Percentiles rank a stretch among this genome's conserved stretches.
Evolutionary conservation across 306 rosid genomes (phyloP).

Genomic region (Prinsepia uniflora): DNA sequence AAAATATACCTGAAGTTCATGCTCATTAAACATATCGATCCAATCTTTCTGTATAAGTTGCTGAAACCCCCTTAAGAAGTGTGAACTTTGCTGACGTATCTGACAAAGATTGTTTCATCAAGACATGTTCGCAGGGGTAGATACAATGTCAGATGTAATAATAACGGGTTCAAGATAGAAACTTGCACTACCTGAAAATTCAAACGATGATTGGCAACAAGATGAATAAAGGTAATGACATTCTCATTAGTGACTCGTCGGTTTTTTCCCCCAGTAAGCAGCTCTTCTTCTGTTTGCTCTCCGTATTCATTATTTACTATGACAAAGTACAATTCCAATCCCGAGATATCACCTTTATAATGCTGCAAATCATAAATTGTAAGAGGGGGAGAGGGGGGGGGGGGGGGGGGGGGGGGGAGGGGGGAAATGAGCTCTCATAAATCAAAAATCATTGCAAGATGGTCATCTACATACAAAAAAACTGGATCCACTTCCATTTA

Average conservation of each 20-base stretch:
- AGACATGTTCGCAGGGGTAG: constrained; percentile 7
- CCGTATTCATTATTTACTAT: constrained; percentile 94
- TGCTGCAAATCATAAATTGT: constrained; percentile 48
- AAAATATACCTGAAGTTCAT: constrained; percentile 84
- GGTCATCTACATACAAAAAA: neutral
- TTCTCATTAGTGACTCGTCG: constrained; percentile 74
- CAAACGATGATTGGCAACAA: constrained; percentile 95
- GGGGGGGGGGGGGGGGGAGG: no score
- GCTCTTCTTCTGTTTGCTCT: constrained; percentile 95
- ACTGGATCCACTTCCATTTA: neutral
- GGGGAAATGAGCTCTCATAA: neutral
- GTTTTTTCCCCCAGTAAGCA: constrained; percentile 76
- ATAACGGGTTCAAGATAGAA: constrained; percentile 16
- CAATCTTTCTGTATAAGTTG: constrained; percentile 94
- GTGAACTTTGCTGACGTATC: constrained; percentile 98
- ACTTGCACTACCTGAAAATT: constrained; percentile 71
- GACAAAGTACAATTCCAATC: constrained; percentile 84
- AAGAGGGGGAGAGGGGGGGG: no score
- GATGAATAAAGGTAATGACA: constrained; percentile 93
- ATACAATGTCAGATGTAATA: neutral
- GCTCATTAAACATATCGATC: constrained; percentile 98
- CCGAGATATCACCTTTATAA: constrained; percentile 69
- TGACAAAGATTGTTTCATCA: constrained; percentile 26
- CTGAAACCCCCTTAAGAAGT: constrained; percentile 95
- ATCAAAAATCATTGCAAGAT: constrained; percentile 11